Evolutionary conservation across 2,329 filamentous ascomycete species (phyloP).

Genomic region (Aspergillus persii): DNA sequence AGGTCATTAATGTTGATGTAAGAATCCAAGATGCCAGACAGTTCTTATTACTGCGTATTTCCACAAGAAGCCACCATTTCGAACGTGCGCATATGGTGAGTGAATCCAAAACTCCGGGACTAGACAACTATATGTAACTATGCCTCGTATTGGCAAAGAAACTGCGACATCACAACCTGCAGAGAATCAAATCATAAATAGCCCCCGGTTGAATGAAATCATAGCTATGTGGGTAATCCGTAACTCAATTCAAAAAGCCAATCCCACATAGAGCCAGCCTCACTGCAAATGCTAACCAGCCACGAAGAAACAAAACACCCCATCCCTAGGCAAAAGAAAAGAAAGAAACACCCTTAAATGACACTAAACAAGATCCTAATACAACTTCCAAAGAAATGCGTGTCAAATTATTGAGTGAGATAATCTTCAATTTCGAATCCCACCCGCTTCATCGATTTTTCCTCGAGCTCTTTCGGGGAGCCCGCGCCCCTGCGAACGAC

Average conservation of each 20-base stretch:
- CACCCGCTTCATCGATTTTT: constrained; percentile 69
- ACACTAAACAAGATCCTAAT: too few species aligned
- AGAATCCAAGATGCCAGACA: too few species aligned
- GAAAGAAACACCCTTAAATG: neutral
- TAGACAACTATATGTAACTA: constrained; percentile 1
- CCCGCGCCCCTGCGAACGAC: constrained; percentile 50
- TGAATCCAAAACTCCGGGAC: too few species aligned
- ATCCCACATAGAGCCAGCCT: neutral
- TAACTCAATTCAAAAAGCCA: constrained; percentile 1
- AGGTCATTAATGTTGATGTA: too few species aligned
- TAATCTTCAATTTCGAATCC: constrained; percentile 86
- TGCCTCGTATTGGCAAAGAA: neutral
- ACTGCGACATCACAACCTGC: neutral
- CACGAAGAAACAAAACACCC: neutral
- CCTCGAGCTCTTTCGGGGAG: constrained; percentile 51
- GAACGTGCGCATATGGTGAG: too few species aligned
- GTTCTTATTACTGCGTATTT: too few species aligned
- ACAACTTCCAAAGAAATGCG: neutral
- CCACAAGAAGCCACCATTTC: too few species aligned
- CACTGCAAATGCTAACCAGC: neutral
- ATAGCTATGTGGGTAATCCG: neutral
- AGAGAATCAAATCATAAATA: neutral
- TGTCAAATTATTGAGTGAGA: constrained; percentile 36
- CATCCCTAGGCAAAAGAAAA: neutral
- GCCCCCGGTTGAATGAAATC: neutral